phyloP scores from a whole-genome alignment of 345 rosid species.

The Fremontodendron californicum region DNA sequence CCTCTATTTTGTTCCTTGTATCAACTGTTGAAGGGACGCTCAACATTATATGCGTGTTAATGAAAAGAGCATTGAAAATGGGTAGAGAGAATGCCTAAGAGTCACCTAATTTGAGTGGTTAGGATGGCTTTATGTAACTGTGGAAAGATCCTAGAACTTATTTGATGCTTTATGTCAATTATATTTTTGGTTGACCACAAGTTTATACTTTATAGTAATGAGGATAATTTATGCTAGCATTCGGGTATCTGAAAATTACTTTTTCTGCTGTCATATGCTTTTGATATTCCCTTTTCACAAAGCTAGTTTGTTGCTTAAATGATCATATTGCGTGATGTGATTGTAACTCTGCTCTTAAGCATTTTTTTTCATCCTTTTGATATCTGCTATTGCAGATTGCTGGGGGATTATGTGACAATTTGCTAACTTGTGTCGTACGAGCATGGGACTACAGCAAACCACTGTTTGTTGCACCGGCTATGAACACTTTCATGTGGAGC shows the following conservation, averaged over 20 bases:
- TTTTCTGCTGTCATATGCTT: background rate
- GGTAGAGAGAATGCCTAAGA: background rate
- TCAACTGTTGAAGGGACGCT: background rate
- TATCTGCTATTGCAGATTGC: conserved; percentile 58
- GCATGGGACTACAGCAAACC: conserved; percentile 94
- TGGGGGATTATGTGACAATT: conserved; percentile 87
- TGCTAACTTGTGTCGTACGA: conserved; percentile 79
- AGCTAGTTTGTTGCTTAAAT: background rate
- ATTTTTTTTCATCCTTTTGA: background rate
- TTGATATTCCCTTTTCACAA: background rate
- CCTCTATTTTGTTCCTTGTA: background rate
- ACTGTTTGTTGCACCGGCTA: conserved; percentile 76
- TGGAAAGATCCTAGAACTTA: background rate
- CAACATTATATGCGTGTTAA: background rate
- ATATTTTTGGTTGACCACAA: background rate
- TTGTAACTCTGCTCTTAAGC: background rate
- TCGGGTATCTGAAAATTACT: background rate
- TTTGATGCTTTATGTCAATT: background rate
- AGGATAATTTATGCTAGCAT: background rate
- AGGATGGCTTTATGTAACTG: background rate
- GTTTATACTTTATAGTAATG: background rate
- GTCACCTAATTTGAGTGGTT: background rate
- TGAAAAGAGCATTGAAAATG: background rate
- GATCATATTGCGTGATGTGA: background rate
- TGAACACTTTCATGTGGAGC: conserved; percentile 93